Evolutionary conservation across 1,284 basidiomycete species (phyloP).

Genomic region (Somion occarium): DNA sequence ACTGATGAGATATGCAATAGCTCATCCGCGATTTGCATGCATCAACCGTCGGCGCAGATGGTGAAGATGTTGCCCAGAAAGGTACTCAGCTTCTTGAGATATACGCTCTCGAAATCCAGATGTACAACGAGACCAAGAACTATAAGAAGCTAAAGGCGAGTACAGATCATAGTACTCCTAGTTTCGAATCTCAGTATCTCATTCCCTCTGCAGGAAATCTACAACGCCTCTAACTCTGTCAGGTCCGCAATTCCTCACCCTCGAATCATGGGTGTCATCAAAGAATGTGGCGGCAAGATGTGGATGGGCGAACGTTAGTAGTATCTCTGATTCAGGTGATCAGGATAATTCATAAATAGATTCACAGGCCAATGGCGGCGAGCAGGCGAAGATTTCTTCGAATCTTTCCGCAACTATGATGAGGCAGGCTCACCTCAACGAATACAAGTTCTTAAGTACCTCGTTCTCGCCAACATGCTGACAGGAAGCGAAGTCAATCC

Average conservation of each 20-base stretch:
- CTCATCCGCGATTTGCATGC: slow-evolving; percentile 70
- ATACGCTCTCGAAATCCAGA: slow-evolving; percentile 97
- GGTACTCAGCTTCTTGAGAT: slow-evolving; percentile 96
- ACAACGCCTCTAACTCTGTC: slow-evolving; percentile 90
- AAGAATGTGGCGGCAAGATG: slow-evolving; percentile 99
- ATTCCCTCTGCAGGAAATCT: slow-evolving; percentile 71
- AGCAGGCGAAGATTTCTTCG: slow-evolving; percentile 97
- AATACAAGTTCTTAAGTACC: slow-evolving; percentile 97
- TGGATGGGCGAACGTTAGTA: slow-evolving; percentile 98
- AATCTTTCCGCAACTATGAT: slow-evolving; percentile 98
- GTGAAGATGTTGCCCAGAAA: slow-evolving; percentile 82
- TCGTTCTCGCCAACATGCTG: slow-evolving; percentile 97
- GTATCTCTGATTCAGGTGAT: background rate
- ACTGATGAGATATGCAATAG: slow-evolving; percentile 32
- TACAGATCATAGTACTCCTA: background rate
- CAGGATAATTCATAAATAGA: background rate
- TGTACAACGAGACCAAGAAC: slow-evolving; percentile 97
- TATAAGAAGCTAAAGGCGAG: slow-evolving; percentile 90
- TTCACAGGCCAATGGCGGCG: slow-evolving; percentile 88
- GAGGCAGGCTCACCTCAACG: slow-evolving; percentile 96
- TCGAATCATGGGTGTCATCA: slow-evolving; percentile 97
- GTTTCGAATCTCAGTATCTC: background rate
- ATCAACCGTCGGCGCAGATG: slow-evolving; percentile 61
- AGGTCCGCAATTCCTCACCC: slow-evolving; percentile 98
- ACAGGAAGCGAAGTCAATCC: slow-evolving; percentile 98